phyloP scores from a whole-genome alignment of 768 basidiomycete genomes.

The Inosperma sp. region DNA sequence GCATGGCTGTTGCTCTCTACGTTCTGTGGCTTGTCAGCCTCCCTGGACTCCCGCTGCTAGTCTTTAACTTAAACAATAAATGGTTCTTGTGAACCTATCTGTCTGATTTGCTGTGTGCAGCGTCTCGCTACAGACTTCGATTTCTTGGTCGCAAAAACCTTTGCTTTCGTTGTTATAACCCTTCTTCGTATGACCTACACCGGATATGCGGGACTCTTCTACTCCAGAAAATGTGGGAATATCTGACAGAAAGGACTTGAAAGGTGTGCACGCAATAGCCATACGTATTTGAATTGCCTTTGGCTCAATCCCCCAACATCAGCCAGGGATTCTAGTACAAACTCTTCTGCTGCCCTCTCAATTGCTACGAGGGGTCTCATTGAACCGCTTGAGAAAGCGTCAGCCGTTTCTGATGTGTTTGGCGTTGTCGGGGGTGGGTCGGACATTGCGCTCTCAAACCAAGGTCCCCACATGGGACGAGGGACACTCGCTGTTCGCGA shows the following conservation, averaged over 20 bases:
- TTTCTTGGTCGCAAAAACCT: not conserved
- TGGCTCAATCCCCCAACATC: not conserved
- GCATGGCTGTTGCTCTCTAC: not conserved
- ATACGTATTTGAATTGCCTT: not conserved
- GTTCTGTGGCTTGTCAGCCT: constrained; percentile 8
- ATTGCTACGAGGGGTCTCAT: too few species aligned
- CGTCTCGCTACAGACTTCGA: not conserved
- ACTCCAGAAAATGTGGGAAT: not conserved
- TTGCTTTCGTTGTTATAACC: not conserved
- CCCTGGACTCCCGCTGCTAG: not conserved
- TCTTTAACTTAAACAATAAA: not conserved
- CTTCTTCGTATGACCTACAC: not conserved
- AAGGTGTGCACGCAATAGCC: not conserved
- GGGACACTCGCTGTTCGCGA: not conserved
- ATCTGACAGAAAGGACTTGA: not conserved
- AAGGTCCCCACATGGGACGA: not conserved
- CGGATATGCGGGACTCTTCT: too few species aligned
- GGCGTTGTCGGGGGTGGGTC: not conserved
- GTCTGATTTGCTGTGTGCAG: not conserved
- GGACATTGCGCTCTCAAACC: not conserved
- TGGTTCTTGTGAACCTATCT: not conserved
- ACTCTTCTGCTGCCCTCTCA: too few species aligned
- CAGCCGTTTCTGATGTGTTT: too few species aligned
- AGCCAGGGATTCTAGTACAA: too few species aligned
- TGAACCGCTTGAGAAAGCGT: too few species aligned